Evolutionary conservation across 768 basidiomycete species (phyloP).

Genomic region (Podaxis sp.): DNA sequence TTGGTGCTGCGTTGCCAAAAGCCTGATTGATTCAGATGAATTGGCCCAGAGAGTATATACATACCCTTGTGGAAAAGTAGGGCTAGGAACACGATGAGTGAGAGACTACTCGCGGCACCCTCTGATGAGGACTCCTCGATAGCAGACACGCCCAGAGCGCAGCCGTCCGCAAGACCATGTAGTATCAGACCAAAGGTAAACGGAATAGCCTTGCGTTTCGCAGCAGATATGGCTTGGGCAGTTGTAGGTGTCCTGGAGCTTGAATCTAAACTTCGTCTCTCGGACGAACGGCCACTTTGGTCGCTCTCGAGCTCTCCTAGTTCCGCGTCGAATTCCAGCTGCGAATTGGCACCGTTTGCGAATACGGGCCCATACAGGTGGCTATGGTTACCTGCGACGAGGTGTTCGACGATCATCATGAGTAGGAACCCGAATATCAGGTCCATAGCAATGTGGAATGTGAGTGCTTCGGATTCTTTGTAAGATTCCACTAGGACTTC

Average conservation of each 20-base stretch:
- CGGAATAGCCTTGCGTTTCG: conserved; percentile 49
- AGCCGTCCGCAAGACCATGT: conserved; percentile 89
- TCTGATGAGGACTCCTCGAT: conserved; percentile 29
- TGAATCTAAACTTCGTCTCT: conserved; percentile 4
- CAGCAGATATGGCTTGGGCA: conserved; percentile 14
- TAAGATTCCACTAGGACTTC: conserved; percentile 47
- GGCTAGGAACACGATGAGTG: conserved; percentile 86
- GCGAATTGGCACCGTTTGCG: conserved; percentile 15
- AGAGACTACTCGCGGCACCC: conserved; percentile 42
- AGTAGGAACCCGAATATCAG: conserved; percentile 57
- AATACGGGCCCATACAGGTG: conserved; percentile 9
- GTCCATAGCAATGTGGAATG: conserved; percentile 54
- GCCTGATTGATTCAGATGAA: conserved; percentile 23
- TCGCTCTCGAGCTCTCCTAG: conserved; percentile 53
- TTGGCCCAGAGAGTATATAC: neutral
- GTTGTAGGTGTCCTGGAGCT: conserved; percentile 6
- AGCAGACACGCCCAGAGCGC: conserved; percentile 82
- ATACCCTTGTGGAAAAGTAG: conserved; percentile 88
- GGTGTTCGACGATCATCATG: conserved; percentile 69
- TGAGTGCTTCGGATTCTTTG: conserved; percentile 33
- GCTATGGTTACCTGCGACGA: conserved; percentile 44
- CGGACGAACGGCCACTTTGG: conserved; percentile 23
- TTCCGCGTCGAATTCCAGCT: conserved; percentile 58
- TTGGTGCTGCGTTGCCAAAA: conserved; percentile 60
- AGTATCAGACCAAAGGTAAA: conserved; percentile 83